Evolutionary conservation across 306 rosid species (phyloP), one percentile per base, ranked within the genome.

Genomic region (Fragaria ananassa): DNA sequence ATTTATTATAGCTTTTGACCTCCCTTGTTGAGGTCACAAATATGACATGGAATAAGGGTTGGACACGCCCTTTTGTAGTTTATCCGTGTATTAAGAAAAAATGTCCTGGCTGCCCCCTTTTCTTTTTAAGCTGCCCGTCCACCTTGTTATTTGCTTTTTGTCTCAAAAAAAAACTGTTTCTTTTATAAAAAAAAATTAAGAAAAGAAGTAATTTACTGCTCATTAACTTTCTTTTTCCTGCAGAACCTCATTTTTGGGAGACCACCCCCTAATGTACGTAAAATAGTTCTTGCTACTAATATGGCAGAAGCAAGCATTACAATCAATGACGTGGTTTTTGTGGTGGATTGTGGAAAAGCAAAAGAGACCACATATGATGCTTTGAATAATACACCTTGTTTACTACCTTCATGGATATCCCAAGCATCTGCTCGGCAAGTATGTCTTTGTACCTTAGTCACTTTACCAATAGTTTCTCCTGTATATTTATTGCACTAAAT

Each of bases 241-340:
- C 82, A 94, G 98, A 91, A 86, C 86, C 87, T 91, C 84, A 94
- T 94, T 85, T 94, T 94, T 86, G 98, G 88, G 77, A 90, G 79
- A 68, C 88, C 97, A 4, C 94, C 91, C 72, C 91, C 92, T 70
- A 94, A 91, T 82, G 89, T 94, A 34, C 93, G 97, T 57, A 94
- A 94, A 91, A 82, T 94, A 27, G 88, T 94, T 81, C 94, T 94
- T 72, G 97, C 98, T 45, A 94, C 98, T 66, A 94, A 94, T 85
- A 94, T 94, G 97, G 98, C 98, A 61, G 98, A 94, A 89, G 98
- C 98, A 70, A 90, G 98, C 84, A 94, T 94, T 83, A 94, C 98
- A 37, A 94, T 91, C 86, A 94, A 94, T 79, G 98, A 94, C 57
- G 41, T 94, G 42, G 94, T 94, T 74, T 94, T 91, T 86, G 98